phyloP scores from a whole-genome alignment of 352 stramenopile species.

The Phytophthora citrophthora region DNA sequence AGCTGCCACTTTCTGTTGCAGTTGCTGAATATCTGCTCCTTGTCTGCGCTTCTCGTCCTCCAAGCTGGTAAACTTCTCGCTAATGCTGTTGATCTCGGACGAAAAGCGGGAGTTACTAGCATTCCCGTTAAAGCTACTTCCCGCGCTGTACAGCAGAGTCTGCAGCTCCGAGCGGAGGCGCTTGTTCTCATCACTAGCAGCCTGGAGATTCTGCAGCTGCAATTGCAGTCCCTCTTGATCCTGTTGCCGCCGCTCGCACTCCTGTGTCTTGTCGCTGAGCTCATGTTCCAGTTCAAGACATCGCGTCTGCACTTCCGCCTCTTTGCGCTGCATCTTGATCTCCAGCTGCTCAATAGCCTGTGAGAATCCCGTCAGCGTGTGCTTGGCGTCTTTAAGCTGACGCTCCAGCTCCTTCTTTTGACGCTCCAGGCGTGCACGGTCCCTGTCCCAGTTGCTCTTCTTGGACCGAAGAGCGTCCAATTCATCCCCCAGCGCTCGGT shows the following conservation, averaged over 20 bases:
- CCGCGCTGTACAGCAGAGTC: conserved; percentile 19
- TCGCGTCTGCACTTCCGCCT: conserved; percentile 64
- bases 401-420: conserved; percentile 58
- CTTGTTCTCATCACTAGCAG: conserved; percentile 48
- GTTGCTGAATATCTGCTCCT: conserved; percentile 34
- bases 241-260: conserved; percentile 46
- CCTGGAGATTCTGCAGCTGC: conserved; percentile 46
- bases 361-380: conserved; percentile 63
- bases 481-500: conserved; percentile 63
- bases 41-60: conserved; percentile 40
- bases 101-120: conserved; percentile 27
- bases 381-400: conserved; percentile 63
- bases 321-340: conserved; percentile 79
- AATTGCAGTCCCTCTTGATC: conserved; percentile 29
- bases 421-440: conserved; percentile 49
- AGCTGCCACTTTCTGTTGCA: conserved; percentile 47
- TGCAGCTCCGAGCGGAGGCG: conserved; percentile 47
- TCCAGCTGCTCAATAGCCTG: conserved; percentile 80
- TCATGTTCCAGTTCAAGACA: conserved; percentile 63
- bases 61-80: conserved; percentile 39
- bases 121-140: conserved; percentile 7
- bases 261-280: conserved; percentile 44
- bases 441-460: conserved; percentile 48
- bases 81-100: conserved; percentile 37
- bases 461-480: conserved; percentile 54